Conservation (phyloP, 1,284 basidiomycete genomes). For the Puccinia polysora region DNA sequence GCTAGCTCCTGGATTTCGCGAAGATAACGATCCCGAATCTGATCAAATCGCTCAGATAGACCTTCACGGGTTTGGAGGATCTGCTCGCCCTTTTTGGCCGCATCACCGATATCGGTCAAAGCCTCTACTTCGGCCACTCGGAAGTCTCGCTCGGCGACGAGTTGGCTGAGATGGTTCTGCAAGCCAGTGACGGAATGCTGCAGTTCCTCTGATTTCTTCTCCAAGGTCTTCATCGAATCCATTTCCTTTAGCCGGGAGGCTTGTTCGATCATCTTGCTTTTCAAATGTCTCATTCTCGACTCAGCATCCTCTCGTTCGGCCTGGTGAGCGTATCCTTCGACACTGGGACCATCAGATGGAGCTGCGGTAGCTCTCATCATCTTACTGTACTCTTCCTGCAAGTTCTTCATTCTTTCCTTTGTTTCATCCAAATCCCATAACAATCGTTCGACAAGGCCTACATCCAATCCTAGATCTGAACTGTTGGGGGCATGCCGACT, state of each 20-base stretch:
- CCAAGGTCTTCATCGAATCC: conserved; percentile 66
- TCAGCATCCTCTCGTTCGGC: conserved; percentile 81
- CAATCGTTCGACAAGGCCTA: conserved; percentile 68
- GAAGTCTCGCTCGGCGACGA: conserved; percentile 84
- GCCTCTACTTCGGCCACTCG: conserved; percentile 89
- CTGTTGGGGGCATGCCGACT: conserved; percentile 59
- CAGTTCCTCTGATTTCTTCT: conserved; percentile 73
- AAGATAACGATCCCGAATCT: conserved; percentile 12
- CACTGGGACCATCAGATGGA: conserved; percentile 82
- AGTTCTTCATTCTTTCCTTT: conserved; percentile 62
- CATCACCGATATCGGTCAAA: conserved; percentile 67
- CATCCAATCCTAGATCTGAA: conserved; percentile 66
- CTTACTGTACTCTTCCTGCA: conserved; percentile 75
- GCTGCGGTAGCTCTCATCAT: conserved; percentile 76
- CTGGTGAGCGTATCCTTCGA: conserved; percentile 89
- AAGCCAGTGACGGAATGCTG: conserved; percentile 69
- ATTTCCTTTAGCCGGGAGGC: conserved; percentile 68
- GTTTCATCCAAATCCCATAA: conserved; percentile 66
- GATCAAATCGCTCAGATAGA: conserved; percentile 18
- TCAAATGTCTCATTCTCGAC: conserved; percentile 77
- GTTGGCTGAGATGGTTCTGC: conserved; percentile 76
- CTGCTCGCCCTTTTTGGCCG: conserved; percentile 45
- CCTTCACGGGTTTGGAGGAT: not conserved
- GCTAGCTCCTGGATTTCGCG: conserved; percentile 21
- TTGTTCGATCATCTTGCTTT: conserved; percentile 81